Evolutionary conservation across 306 rosid species (phyloP), one percentile per base, ranked within the genome.

Genomic region (Dalbergia oliveri): DNA sequence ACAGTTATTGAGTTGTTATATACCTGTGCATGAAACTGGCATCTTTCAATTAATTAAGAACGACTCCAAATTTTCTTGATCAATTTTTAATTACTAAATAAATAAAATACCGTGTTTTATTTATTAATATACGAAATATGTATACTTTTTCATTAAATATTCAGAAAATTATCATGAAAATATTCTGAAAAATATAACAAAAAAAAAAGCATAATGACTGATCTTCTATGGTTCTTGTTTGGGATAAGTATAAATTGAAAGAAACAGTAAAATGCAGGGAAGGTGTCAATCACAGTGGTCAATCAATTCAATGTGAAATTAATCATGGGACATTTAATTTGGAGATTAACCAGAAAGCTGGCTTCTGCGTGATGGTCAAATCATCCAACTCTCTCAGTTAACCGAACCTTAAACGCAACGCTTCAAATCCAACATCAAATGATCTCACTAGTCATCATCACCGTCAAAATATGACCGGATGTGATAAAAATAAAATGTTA

Each of bases 351-450:
- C 33, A 59, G 45, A 43, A 44, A 76, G 33, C 8, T 8, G 37
- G 49, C 5, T 18, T 39, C 34, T 53, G 33, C 11, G 37, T 34
- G 11, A 66, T 75, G 75, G 91, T 87, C 89, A 85, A 81, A 83
- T 87, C 87, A 79, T 34, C 72, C 76, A 72, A 31, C 67, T 71
- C 72, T 23, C 75, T 76, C 80, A 60, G 76, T 84, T 61, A 56
- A 83, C 82, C 76, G 80, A 87, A 75, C 90, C 91, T 87, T 87
- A 86, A 80, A 88, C 79, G 83, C 76, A 85, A 87, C 81, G 9
- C 43, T 41, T 86, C 68, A 83, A 39, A 68, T 26, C 66, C 69
- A 39, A 39, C 53, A 45, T 57, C 75, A n/a, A 33, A 57, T 68
- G 82, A 69, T 34, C 79, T 73, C 79, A 79, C 68, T 45, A 13